Conservation (phyloP, 805 yeast species). For the Candida tibetensis region DNA sequence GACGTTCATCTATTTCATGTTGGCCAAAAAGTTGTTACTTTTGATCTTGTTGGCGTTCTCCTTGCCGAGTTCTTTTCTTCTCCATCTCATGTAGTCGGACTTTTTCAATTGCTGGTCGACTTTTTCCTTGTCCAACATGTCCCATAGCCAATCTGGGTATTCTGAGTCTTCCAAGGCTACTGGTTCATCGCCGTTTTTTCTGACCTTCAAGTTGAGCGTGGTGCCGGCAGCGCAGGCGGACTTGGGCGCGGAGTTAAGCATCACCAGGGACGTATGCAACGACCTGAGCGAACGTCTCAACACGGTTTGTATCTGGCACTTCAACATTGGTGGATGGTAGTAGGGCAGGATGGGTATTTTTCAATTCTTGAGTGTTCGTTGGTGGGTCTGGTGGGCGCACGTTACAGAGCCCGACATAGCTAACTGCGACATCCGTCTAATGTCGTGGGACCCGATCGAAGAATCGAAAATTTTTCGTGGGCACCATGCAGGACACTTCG, state of each 20-base stretch:
- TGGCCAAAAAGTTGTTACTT: conserved; percentile 71
- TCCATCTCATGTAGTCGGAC: conserved; percentile 64
- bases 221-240: conserved; percentile 74
- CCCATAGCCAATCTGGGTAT: conserved; percentile 96
- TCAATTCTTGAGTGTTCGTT: too few species aligned
- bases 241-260: conserved; percentile 11
- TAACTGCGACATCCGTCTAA: too few species aligned
- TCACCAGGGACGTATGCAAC: background rate
- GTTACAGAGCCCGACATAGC: too few species aligned
- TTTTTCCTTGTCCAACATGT: conserved; percentile 64
- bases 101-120: conserved; percentile 54
- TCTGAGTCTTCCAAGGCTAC: conserved; percentile 84
- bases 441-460: too few species aligned
- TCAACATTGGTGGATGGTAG: too few species aligned
- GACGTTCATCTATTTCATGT: conserved; percentile 41
- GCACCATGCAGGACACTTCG: too few species aligned
- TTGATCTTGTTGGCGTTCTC: conserved; percentile 70
- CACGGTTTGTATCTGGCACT: too few species aligned
- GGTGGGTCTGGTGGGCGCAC: too few species aligned
- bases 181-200: conserved; percentile 81
- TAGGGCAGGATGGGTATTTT: too few species aligned
- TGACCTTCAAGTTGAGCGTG: conserved; percentile 64
- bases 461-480: too few species aligned
- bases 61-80: conserved; percentile 62
- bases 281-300: background rate